Evolutionary conservation across 2,329 filamentous ascomycete genomes (phyloP).

Genomic region (Epichloe scottii): DNA sequence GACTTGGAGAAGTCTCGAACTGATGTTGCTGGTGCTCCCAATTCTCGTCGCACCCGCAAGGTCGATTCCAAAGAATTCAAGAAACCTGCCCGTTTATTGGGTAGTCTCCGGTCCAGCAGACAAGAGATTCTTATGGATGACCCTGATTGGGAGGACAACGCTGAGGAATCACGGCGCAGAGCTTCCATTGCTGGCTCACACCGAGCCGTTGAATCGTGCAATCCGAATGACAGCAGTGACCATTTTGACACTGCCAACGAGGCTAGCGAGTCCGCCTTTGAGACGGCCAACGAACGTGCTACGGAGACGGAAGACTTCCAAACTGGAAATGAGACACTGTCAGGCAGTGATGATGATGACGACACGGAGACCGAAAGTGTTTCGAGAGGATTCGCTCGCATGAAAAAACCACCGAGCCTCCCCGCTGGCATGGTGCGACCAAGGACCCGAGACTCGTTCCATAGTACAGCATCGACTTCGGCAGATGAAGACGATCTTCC

Average conservation of each 20-base stretch:
- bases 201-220: constrained; percentile 6
- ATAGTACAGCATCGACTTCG: constrained; percentile 83
- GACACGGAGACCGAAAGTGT: constrained; percentile 82
- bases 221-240: constrained; percentile 43
- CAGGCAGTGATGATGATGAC: constrained; percentile 65
- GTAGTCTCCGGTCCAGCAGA: constrained; percentile 57
- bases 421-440: constrained; percentile 27
- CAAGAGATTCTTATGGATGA: constrained; percentile 75
- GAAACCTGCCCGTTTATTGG: constrained; percentile 67
- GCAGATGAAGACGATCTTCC: constrained; percentile 54
- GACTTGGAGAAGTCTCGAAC: constrained; percentile 66
- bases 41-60: constrained; percentile 51
- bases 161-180: constrained; percentile 16
- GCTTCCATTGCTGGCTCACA: constrained; percentile 12
- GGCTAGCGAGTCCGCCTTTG: constrained; percentile 50
- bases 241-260: constrained; percentile 76
- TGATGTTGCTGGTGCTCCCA: constrained; percentile 29
- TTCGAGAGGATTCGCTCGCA: constrained; percentile 29
- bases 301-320: constrained; percentile 94
- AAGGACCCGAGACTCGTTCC: constrained; percentile 53
- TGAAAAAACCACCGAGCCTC: constrained; percentile 29
- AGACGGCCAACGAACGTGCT: constrained; percentile 61
- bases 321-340: constrained; percentile 71
- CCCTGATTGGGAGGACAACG: constrained; percentile 79
- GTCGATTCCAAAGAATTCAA: constrained; percentile 57